Conservation (phyloP, 768 basidiomycete species). For the Royoungia palumana region DNA sequence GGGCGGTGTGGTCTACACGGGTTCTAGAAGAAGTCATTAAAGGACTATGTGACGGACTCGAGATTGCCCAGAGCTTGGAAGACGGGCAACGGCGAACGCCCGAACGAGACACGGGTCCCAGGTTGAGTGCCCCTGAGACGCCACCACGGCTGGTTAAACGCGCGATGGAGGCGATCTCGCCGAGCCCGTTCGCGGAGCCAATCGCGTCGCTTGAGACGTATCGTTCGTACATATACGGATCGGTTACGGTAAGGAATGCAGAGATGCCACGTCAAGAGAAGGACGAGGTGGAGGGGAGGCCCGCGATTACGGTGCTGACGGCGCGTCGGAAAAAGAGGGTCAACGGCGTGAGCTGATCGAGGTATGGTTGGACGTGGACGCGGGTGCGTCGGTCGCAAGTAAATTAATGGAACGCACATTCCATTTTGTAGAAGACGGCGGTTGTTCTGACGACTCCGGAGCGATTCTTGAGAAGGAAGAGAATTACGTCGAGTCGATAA, state of each 20-base stretch:
- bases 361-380: background rate
- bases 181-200: constrained; percentile 68
- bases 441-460: no score
- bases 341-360: constrained; percentile 4
- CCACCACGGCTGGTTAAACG: constrained; percentile 39
- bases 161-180: constrained; percentile 47
- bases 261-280: constrained; percentile 26
- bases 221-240: constrained; percentile 55
- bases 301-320: constrained; percentile 52
- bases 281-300: constrained; percentile 10
- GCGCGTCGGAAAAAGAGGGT: constrained; percentile 55
- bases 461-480: no score
- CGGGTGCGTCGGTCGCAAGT: background rate
- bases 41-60: constrained; percentile 68
- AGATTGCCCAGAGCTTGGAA: constrained; percentile 17
- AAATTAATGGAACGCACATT: constrained; percentile 10
- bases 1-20: constrained; percentile 65
- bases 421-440: constrained; percentile 17
- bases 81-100: constrained; percentile 39
- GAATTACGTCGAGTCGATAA: background rate
- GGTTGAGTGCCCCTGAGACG: constrained; percentile 39
- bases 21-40: constrained; percentile 65
- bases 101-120: constrained; percentile 30
- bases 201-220: constrained; percentile 61
- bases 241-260: constrained; percentile 50